Percentiles rank a stretch among this genome's conserved stretches.
These are phyloP conservation scores for Coccinonectria pachysandricola DNA, from an alignment of 2,329 filamentous ascomycete species.

Conservation along the genomic window DNA sequence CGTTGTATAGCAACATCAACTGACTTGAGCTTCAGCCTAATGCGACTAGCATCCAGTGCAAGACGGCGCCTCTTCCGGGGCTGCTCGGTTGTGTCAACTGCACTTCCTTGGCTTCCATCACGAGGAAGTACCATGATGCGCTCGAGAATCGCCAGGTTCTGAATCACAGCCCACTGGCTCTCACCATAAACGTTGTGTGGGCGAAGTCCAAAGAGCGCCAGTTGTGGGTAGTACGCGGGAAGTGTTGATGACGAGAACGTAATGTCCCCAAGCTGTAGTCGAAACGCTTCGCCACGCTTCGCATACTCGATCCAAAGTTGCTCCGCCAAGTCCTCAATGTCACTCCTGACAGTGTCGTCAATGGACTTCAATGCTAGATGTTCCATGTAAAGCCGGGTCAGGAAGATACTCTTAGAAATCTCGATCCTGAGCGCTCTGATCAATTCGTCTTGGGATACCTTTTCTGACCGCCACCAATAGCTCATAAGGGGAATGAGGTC, in stretches of 20 bases:
- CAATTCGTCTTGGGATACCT: slow-evolving; percentile 48
- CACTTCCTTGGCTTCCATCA: slow-evolving; percentile 13
- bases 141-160: slow-evolving; percentile 49
- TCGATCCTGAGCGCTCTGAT: slow-evolving; percentile 61
- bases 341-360: slow-evolving; percentile 28
- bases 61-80: slow-evolving; percentile 43
- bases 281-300: slow-evolving; percentile 56
- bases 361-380: slow-evolving; percentile 37
- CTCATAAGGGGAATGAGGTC: slow-evolving; percentile 61
- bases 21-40: slow-evolving; percentile 39
- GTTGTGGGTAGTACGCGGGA: slow-evolving; percentile 34
- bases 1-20: slow-evolving; percentile 33
- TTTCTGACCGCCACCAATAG: slow-evolving; percentile 68
- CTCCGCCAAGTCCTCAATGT: slow-evolving; percentile 58
- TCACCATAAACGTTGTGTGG: slow-evolving; percentile 44
- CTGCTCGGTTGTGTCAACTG: slow-evolving; percentile 28
- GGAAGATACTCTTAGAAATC: slow-evolving; percentile 62
- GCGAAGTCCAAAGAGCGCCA: slow-evolving; percentile 42
- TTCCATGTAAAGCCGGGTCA: slow-evolving; percentile 54
- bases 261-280: slow-evolving; percentile 70
- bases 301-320: slow-evolving; percentile 71
- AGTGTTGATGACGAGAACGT: slow-evolving; percentile 40
- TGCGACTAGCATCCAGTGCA: slow-evolving; percentile 31
- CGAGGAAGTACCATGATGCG: slow-evolving; percentile 28
- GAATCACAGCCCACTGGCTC: slow-evolving; percentile 49